Evolutionary conservation across 1,139 yeast species (phyloP), one percentile per base, ranked within the genome.

Genomic region (Pichia norvegensis): DNA sequence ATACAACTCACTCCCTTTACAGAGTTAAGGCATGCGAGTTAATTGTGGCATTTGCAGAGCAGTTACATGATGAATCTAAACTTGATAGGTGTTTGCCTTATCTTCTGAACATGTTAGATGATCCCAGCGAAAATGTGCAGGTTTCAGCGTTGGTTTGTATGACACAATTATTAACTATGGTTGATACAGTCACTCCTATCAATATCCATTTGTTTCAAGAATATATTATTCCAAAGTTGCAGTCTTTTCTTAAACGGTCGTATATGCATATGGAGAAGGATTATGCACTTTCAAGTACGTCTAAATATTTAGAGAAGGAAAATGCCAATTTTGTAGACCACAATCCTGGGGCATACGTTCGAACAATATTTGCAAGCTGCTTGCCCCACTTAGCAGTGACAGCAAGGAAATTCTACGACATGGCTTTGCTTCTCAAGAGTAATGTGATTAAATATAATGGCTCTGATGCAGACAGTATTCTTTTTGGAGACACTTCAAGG

Each of bases 31-130:
- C 92, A 0, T 73, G 95, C 54, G 94, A 88, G 56, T 64, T 90
- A 46, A 73, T 92, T 3, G 62, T 87, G 13, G 87, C 87, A 0
- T 68, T 92, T 16, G 78, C 94, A 1, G 95, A 86, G 58, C 74
- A 79, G 49, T 69, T 87, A 3, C 76, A 78, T 37, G 97, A 92
- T 59, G 95, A 85, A 47, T 82, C 82, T 20, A 90, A 88, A 58
- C 68, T 92, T 40, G 97, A 92, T 61, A 67, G 97, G 40, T 79
- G 92, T 29, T 62, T 92, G 21, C 97, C 99, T 0, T 86, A 82
- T 58, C 64, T 92, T 31, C 74, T 85, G 33, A 61, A 73, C 9
- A 67, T 79, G 48, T 60, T 79, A 19, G 79, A 76, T 43, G 84
- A 77, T 51, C 65, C 72, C 0, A 69, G 73, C 31, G 70, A 70